Base-by-base conservation (phyloP, 1,284 basidiomycete genomes). In the Malassezia yamatoensis region DNA sequence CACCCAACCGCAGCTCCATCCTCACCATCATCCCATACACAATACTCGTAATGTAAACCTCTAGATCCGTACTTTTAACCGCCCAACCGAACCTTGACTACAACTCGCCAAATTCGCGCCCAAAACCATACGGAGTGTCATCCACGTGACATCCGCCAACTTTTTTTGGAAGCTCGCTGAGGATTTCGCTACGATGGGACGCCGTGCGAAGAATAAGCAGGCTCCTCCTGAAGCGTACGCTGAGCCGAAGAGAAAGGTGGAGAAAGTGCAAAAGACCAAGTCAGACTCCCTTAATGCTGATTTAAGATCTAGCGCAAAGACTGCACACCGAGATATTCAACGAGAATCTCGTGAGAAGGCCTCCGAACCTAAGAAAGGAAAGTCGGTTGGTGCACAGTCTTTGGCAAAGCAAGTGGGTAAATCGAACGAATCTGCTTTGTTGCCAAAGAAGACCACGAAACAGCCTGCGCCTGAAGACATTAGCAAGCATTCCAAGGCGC, bases 131-230 rank as follows among this genome's bases (percentile, higher is more conserved):
- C n/a, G 2, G 12, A 41, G 24, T 3, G 24, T 29, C 24, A 4
- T 29, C 24, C 52, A 49, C 52, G 52, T 49, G 45, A 33, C 21
- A 24, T 10, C 33, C 20, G 38, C 16, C 24, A 29, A 29, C 41
- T 20, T 42, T 49, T 49, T 54, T 54, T 41, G 49, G 24, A 29
- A 29, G 24, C 24, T 29, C 24, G 24, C 4, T 29, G 24, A 29
- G 24, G 24, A 29, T 29, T 29, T 29, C 35, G 38, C 35, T 44
- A 58, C 16, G n/a, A 90, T 93, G 88, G 90, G 90, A 68, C 83
- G 88, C 74, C 84, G 88, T 68, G 83, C 88, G 64, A 88, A 87
- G 78, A 86, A 87, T 78, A 94, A 94, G 79, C 90, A 96, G 77
- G 82, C 80, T 34, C 58, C 65, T n/a, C 61, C 58, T 9, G 21